Evolutionary conservation across 352 stramenopile genomes (phyloP), one percentile per base, ranked within the genome.

Genomic region (Halophytophthora polymorphica): DNA sequence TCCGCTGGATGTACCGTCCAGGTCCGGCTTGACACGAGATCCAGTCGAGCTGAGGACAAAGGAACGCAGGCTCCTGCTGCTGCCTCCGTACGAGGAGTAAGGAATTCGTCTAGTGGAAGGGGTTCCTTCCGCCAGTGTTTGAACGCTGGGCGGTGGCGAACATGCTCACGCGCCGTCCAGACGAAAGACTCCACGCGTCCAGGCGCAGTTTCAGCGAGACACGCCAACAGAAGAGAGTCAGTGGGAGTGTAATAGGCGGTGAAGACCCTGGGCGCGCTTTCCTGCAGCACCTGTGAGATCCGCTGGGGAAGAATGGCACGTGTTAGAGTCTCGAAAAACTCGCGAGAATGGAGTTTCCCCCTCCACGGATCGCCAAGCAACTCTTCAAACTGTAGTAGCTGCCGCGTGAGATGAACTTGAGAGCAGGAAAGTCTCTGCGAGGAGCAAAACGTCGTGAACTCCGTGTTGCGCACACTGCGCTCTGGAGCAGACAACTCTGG

Each of bases 101-200:
- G 58, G 51, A 89, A 88, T 36, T 83, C 73, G 0, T 69, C 45
- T 0, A 69, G 41, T 15, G 67, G 22, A 4, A 61, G 44, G 14
- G 65, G 47, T 43, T 90, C 76, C 34, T 52, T 58, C 28, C 70
- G 58, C 82, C 82, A 92, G 46, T 85, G 70, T 49, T 77, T 83
- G 39, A 89, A 86, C 19, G 73, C 67, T 17, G 77, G 74, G 7
- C 77, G 73, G 28, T 89, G 77, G 22, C 79, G 82, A 12, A 92
- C 77, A n/a, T 74, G 58, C 38, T 89, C 75, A 4, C 53, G 44
- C 7, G 82, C 78, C 6, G 45, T 64, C 82, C 82, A 92, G 2
- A 53, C 57, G 3, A 61, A 59, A 2, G 69, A 69, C 19, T 70
- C 55, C 14, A 86, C 73, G 1, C 77, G 58, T 0, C 79, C 82